These are phyloP conservation scores for Colletotrichum musae DNA, from an alignment of 2,329 filamentous ascomycete genomes.

Conservation along the genomic window DNA sequence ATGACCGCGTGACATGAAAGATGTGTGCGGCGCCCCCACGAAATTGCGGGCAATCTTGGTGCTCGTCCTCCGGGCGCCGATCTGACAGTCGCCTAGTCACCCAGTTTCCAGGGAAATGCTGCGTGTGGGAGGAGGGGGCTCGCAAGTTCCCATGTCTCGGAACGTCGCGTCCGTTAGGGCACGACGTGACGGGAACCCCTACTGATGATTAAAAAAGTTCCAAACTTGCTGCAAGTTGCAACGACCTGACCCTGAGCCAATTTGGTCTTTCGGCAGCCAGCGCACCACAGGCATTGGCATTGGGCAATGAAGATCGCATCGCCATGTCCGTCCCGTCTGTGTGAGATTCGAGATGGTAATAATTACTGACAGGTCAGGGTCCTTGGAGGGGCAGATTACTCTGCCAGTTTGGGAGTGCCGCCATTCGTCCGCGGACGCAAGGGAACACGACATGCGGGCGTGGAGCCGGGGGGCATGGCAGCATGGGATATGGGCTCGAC, in stretches of 20 bases:
- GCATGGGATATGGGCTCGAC: neutral
- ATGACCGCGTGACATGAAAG: constrained; percentile 35
- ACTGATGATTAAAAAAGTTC: neutral
- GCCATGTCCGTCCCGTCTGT: constrained; percentile 23
- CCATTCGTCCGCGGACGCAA: constrained; percentile 38
- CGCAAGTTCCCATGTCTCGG: constrained; percentile 22
- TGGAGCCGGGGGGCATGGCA: constrained; percentile 11
- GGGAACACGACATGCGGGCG: constrained; percentile 28
- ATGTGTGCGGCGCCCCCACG: constrained; percentile 19
- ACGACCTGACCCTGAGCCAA: constrained; percentile 8
- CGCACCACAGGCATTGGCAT: constrained; percentile 5
- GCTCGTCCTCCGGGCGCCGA: neutral
- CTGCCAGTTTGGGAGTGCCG: constrained; percentile 26
- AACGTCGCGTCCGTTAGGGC: constrained; percentile 32
- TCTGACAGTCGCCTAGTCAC: constrained; percentile 4
- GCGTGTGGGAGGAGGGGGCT: constrained; percentile 20
- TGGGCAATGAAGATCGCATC: constrained; percentile 31
- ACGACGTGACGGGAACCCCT: constrained; percentile 9
- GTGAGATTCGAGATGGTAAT: constrained; percentile 24
- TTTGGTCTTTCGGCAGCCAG: constrained; percentile 15
- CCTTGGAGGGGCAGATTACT: constrained; percentile 40
- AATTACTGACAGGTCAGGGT: constrained; percentile 25
- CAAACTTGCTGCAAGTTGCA: neutral
- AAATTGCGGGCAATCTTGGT: constrained; percentile 17
- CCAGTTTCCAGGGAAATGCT: constrained; percentile 1